These are phyloP conservation scores for Mycena rosella DNA, from an alignment of 768 basidiomycete species.

Conservation along the genomic window DNA sequence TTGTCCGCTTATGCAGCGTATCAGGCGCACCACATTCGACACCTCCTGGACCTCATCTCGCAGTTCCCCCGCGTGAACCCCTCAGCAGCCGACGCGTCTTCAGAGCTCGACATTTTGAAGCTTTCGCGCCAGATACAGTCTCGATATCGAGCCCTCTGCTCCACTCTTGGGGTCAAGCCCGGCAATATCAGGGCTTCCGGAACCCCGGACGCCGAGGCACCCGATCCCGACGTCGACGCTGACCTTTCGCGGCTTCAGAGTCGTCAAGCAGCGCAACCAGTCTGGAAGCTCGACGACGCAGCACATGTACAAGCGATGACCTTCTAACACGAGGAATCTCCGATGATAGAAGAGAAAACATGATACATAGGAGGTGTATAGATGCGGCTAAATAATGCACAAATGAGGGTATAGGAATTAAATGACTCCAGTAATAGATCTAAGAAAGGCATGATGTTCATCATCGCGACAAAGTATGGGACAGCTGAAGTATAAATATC, in stretches of 20 bases:
- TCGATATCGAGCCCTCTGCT: slow-evolving; percentile 88
- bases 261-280: slow-evolving; percentile 25
- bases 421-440: slow-evolving; percentile 25
- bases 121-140: slow-evolving; percentile 89
- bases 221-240: slow-evolving; percentile 25
- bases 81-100: slow-evolving; percentile 54
- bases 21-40: slow-evolving; percentile 62
- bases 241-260: slow-evolving; percentile 22
- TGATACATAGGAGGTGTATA: slow-evolving; percentile 17
- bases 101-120: slow-evolving; percentile 77
- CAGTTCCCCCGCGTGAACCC: slow-evolving; percentile 88
- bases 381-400: slow-evolving; percentile 34
- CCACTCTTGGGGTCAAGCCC: slow-evolving; percentile 77
- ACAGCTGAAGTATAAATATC: slow-evolving; percentile 13
- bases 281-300: slow-evolving; percentile 43
- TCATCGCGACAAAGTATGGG: slow-evolving; percentile 33
- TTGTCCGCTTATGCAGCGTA: background rate
- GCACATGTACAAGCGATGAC: slow-evolving; percentile 22
- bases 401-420: slow-evolving; percentile 33
- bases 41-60: slow-evolving; percentile 77
- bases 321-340: slow-evolving; percentile 20
- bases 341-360: slow-evolving; percentile 8
- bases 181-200: slow-evolving; percentile 51
- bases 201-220: slow-evolving; percentile 30
- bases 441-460: slow-evolving; percentile 7